These are phyloP conservation scores for Peziza echinospora DNA, from an alignment of 495 filamentous ascomycete genomes.

Conservation along the genomic window DNA sequence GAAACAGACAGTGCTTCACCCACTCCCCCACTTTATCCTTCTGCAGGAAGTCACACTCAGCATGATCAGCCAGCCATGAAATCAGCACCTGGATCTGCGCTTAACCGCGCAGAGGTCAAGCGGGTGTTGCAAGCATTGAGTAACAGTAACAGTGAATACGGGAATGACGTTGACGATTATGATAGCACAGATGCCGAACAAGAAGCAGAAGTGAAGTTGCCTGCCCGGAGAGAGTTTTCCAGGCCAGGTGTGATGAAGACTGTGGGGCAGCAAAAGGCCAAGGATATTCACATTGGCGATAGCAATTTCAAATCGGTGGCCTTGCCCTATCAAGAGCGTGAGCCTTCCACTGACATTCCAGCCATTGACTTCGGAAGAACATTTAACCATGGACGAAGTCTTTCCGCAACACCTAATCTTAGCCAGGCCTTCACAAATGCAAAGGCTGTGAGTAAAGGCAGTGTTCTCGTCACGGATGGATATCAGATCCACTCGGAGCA, in stretches of 20 bases:
- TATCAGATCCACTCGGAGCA: slow-evolving; percentile 7
- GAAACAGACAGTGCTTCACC: slow-evolving; percentile 30
- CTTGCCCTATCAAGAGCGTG: slow-evolving; percentile 13
- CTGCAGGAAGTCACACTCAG: slow-evolving; percentile 31
- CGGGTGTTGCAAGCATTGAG: slow-evolving; percentile 14
- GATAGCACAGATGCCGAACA: slow-evolving; percentile 22
- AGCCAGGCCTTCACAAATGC: not conserved
- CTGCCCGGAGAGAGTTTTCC: slow-evolving; percentile 15
- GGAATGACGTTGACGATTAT: slow-evolving; percentile 24
- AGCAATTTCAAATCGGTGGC: slow-evolving; percentile 24
- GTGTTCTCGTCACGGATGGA: slow-evolving; percentile 6
- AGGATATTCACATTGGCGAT: slow-evolving; percentile 38
- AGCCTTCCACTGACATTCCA: slow-evolving; percentile 37
- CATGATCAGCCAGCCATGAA: too few relatives aligned
- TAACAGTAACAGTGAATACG: slow-evolving; percentile 19
- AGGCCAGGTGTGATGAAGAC: slow-evolving; percentile 67
- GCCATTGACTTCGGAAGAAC: slow-evolving; percentile 77
- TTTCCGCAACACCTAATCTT: slow-evolving; percentile 11
- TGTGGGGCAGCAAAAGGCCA: slow-evolving; percentile 33
- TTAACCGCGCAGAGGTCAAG: slow-evolving; percentile 11
- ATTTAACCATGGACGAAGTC: slow-evolving; percentile 37
- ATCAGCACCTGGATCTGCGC: too few relatives aligned
- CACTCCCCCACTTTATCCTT: slow-evolving; percentile 39
- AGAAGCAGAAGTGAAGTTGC: slow-evolving; percentile 3
- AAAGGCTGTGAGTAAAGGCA: slow-evolving; percentile 9